Base-by-base conservation (phyloP, 257 asterid genomes). In the Solanum chmielewskii region DNA sequence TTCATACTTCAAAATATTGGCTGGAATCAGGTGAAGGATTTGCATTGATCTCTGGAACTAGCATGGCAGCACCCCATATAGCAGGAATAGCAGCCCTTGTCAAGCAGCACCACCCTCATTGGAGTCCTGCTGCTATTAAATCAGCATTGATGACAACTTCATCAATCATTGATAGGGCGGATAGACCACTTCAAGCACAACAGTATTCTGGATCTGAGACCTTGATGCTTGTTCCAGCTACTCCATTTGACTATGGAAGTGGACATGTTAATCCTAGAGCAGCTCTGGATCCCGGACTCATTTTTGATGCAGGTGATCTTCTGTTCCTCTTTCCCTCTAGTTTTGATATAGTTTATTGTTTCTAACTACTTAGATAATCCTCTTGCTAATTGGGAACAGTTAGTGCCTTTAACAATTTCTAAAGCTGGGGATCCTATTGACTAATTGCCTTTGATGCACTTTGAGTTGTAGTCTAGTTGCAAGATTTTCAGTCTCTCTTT, bases 51-150 rank as follows among this genome's bases (percentile, higher is more conserved):
- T 94, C 98, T 29, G 98, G 98, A 59, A 94, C 98, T 37, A 94
- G 98, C 95, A 94, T 94, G 98, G 98, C 98, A 73, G 95, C 98
- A 16, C 97, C 98, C 31, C 98, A 94, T 83, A 93, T 94, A 82
- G 95, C 98, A 25, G 98, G 98, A 88, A 94, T 94, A 88, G 97
- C 98, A 68, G 95, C 98, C 89, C 96, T 94, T 29, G 87, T 94
- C 91, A 94, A 94, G 89, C 96, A 92, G 87, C 94, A 93, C 87
- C 91, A 94, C 87, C 98, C 96, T 90, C 98, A 88, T 84, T 95
- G 98, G 98, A 95, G 98, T 82, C 98, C 98, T 37, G 95, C 96
- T 73, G 96, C 98, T 74, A 93, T 94, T 37, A 94, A 93, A 88
- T 94, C 98, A 25, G 95, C 98, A 56, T 88, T 94, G 91, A 94